Percentiles rank a stretch among this genome's conserved stretches.
These are phyloP conservation scores for Chalciporus sphaerocephalus DNA, from an alignment of 768 basidiomycete species.

Conservation along the genomic window DNA sequence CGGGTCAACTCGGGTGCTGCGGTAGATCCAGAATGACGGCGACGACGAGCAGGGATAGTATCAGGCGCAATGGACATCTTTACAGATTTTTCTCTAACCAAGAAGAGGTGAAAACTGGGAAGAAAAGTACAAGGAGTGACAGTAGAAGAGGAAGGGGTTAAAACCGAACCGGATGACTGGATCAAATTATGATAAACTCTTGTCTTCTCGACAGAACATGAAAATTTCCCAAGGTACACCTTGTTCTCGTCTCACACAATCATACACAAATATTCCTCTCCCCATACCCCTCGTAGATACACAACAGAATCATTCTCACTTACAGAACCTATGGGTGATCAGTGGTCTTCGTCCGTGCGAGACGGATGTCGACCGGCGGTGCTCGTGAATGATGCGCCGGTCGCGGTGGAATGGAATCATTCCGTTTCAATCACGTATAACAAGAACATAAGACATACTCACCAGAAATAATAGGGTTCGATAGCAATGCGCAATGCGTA, in stretches of 20 bases:
- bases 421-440: not conserved
- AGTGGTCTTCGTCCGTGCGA: not conserved
- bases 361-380: not conserved
- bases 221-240: slow-evolving; percentile 13
- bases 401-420: not conserved
- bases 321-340: no score
- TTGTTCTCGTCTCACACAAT: slow-evolving; percentile 23
- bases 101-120: not conserved
- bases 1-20: slow-evolving; percentile 33
- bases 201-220: not conserved
- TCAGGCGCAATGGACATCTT: slow-evolving; percentile 18
- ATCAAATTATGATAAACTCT: not conserved
- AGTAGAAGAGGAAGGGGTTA: not conserved
- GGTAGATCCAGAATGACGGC: slow-evolving; percentile 60
- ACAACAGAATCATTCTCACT: not conserved
- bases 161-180: no score
- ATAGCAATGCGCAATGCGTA: no score
- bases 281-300: not conserved
- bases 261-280: slow-evolving; percentile 14
- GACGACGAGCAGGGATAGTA: slow-evolving; percentile 36
- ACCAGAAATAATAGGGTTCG: not conserved
- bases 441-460: not conserved
- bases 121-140: slow-evolving; percentile 2
- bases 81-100: slow-evolving; percentile 1
- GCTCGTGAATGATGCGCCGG: not conserved